A percentile compares a stretch with the other conserved stretches of the same genome.
phyloP scores from a whole-genome alignment of 768 basidiomycete species.

The Suillus subaureus region DNA sequence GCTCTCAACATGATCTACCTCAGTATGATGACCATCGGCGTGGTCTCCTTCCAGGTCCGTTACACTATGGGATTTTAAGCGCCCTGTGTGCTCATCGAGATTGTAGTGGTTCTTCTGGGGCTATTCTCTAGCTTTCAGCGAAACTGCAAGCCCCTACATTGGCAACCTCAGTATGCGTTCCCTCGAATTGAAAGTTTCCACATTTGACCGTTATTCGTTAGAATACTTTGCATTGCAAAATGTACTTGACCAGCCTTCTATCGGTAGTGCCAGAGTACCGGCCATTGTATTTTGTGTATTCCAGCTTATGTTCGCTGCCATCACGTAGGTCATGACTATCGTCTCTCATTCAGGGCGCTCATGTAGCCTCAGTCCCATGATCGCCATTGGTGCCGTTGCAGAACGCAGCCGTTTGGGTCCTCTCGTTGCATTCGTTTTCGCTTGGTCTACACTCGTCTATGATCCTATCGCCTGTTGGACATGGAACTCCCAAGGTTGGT shows the following conservation, averaged over 20 bases:
- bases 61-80: background rate
- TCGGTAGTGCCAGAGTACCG: constrained; percentile 72
- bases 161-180: constrained; percentile 74
- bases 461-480: constrained; percentile 97
- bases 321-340: constrained; percentile 59
- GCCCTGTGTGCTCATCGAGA: constrained; percentile 10
- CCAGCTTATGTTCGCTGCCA: constrained; percentile 89
- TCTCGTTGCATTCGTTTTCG: constrained; percentile 84
- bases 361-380: constrained; percentile 61
- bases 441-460: constrained; percentile 89
- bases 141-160: constrained; percentile 73
- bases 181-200: background rate
- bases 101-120: constrained; percentile 97
- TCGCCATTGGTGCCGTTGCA: constrained; percentile 91
- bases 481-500: constrained; percentile 85
- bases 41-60: constrained; percentile 83
- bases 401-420: constrained; percentile 89
- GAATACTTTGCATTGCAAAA: constrained; percentile 83
- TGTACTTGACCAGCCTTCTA: constrained; percentile 75
- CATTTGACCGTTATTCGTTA: constrained; percentile 29
- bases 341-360: background rate
- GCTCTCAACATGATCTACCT: constrained; percentile 89
- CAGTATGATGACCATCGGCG: constrained; percentile 72
- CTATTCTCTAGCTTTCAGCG: constrained; percentile 88
- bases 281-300: constrained; percentile 80